Evolutionary conservation across 208 protist genomes (phyloP), one percentile per base, ranked within the genome.

Genomic region (Trypanosoma caninum): DNA sequence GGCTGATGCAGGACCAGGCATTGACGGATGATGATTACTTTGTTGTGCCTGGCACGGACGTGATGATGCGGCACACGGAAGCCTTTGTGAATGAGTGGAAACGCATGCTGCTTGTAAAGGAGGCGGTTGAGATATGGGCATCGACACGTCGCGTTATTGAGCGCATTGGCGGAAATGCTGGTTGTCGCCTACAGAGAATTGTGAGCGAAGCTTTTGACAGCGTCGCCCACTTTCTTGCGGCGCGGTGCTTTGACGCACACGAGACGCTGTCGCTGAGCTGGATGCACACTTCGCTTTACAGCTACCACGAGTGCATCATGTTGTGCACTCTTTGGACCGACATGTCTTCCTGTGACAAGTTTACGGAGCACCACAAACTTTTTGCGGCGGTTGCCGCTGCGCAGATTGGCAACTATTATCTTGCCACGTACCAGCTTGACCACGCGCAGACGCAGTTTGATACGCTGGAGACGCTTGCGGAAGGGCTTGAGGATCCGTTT

Each of bases 321-420:
- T 82, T 97, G 16, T 84, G 65, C 30, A 84, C 87, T 52, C 60
- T 95, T 10, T 97, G 86, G 85, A 73, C 53, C 23, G 80, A 94
- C 46, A 70, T 97, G 44, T 25, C 87, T 11, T 65, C 74, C 14
- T 69, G 68, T 54, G 63, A 65, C 28, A 58, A 89, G 16, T 80
- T 87, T 69, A 55, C 65, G 27, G 57, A 89, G 30, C 65, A 72
- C n/a, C 87, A 93, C 65, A 59, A 73, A 42, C 66, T 80, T 27
- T 70, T 93, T 42, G 74, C 61, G 41, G 78, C 76, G 20, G 51
- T 97, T 16, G 83, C 72, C 8, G 76, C 75, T 11, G 61, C 76
- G 30, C 83, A 91, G 61, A 78, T 97, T 27, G 88, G 88, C 18
- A 82, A 94, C 70, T 77, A 92, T 41, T 88, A 92, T 74, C 74